Evolutionary conservation across 495 filamentous ascomycete genomes (phyloP).

Genomic region (Penicillium longicatenatum): DNA sequence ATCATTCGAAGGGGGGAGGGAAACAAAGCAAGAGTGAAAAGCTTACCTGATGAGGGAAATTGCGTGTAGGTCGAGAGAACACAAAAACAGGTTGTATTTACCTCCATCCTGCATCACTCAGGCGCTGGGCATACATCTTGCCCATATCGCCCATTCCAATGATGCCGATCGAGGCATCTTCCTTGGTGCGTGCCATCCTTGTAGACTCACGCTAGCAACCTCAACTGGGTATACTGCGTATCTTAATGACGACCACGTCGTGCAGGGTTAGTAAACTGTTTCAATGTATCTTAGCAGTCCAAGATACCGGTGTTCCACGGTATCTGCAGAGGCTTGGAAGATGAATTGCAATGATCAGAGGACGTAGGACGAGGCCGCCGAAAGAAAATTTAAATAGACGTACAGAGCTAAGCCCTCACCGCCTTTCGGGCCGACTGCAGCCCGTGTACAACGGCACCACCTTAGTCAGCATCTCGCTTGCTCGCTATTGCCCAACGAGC

Average conservation of each 20-base stretch:
- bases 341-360: slow-evolving; percentile 18
- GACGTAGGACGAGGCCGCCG: not conserved
- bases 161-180: slow-evolving; percentile 77
- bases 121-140: slow-evolving; percentile 92
- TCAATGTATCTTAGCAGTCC: slow-evolving; percentile 3
- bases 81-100: slow-evolving; percentile 47
- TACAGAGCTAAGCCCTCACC: slow-evolving; percentile 25
- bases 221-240: not conserved
- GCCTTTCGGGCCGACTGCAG: slow-evolving; percentile 38
- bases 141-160: slow-evolving; percentile 99
- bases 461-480: slow-evolving; percentile 40
- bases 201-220: slow-evolving; percentile 9
- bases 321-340: slow-evolving; percentile 13
- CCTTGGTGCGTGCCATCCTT: slow-evolving; percentile 53
- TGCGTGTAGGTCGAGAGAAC: slow-evolving; percentile 9
- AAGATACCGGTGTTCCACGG: slow-evolving; percentile 6
- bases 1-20: slow-evolving; percentile 63
- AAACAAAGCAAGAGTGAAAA: slow-evolving; percentile 15
- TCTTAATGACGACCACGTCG: not conserved
- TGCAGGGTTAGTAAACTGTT: slow-evolving; percentile 5
- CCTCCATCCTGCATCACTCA: slow-evolving; percentile 95
- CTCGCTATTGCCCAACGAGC: slow-evolving; percentile 7
- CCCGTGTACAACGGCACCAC: slow-evolving; percentile 10
- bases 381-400: slow-evolving; percentile 43
- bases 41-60: slow-evolving; percentile 34